These are phyloP conservation scores for Kwoniella sp. DNA, from an alignment of 768 basidiomycete genomes.

Conservation along the genomic window DNA sequence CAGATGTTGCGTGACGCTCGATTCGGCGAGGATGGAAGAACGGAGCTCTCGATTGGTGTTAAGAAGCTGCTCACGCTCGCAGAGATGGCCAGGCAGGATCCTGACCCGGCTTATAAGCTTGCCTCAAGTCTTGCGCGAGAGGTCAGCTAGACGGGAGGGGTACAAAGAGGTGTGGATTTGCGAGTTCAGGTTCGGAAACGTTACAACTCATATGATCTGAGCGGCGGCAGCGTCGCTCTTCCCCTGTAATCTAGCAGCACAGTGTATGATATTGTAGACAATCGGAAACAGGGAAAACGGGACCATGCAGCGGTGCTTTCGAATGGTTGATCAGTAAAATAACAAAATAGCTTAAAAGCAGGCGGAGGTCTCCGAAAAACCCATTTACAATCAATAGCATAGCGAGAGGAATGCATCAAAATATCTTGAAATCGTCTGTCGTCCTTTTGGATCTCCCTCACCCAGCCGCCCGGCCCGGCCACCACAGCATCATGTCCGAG, in stretches of 20 bases:
- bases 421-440: neutral
- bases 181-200: too few relatives aligned
- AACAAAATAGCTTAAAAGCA: too few relatives aligned
- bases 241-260: neutral
- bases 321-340: too few relatives aligned
- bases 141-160: conserved; percentile 24
- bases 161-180: neutral
- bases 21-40: conserved; percentile 63
- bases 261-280: neutral
- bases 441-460: neutral
- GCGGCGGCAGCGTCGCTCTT: too few relatives aligned
- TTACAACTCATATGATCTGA: too few relatives aligned
- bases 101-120: conserved; percentile 68
- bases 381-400: neutral
- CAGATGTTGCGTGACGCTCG: conserved; percentile 73
- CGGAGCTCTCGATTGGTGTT: conserved; percentile 74
- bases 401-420: neutral
- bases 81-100: conserved; percentile 97
- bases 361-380: neutral
- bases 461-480: too few relatives aligned
- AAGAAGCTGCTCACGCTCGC: conserved; percentile 88
- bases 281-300: neutral
- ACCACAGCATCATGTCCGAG: neutral
- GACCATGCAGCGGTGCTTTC: neutral
- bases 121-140: conserved; percentile 52